Percentiles rank a stretch among this genome's conserved stretches.
phyloP scores from a whole-genome alignment of 192 early-diverging fungal species.

The Coemansia sp. region DNA sequence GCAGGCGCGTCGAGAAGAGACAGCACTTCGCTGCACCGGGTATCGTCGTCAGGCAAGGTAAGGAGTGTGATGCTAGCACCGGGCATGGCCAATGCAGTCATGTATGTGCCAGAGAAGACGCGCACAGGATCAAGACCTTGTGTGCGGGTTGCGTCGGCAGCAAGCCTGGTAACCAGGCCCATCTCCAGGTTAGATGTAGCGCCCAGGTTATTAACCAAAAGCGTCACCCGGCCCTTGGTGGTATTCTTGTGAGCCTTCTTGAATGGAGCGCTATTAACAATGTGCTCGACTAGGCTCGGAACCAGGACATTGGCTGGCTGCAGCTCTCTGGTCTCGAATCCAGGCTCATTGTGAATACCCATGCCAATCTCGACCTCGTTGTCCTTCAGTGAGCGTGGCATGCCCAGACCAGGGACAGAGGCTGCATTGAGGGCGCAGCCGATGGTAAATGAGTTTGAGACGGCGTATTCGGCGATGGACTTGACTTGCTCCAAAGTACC shows the following conservation, averaged over 20 bases:
- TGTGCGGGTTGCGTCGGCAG: slow-evolving; percentile 47
- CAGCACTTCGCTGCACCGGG: slow-evolving; percentile 30
- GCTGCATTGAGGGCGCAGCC: slow-evolving; percentile 73
- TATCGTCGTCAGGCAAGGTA: slow-evolving; percentile 51
- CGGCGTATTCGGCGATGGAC: slow-evolving; percentile 54
- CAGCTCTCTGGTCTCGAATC: slow-evolving; percentile 56
- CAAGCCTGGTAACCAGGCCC: slow-evolving; percentile 65
- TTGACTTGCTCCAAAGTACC: slow-evolving; percentile 57
- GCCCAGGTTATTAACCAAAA: slow-evolving; percentile 86
- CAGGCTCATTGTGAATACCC: slow-evolving; percentile 86
- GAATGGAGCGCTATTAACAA: slow-evolving; percentile 49
- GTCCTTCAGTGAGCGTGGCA: slow-evolving; percentile 52
- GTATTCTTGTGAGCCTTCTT: slow-evolving; percentile 17
- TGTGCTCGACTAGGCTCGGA: slow-evolving; percentile 53
- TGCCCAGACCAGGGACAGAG: slow-evolving; percentile 64
- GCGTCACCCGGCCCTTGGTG: slow-evolving; percentile 44
- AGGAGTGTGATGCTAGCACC: slow-evolving; percentile 70
- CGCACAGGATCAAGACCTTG: slow-evolving; percentile 51
- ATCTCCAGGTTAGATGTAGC: slow-evolving; percentile 70
- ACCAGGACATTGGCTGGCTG: slow-evolving; percentile 53
- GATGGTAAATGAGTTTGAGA: slow-evolving; percentile 69
- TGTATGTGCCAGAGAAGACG: slow-evolving; percentile 66
- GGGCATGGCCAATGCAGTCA: slow-evolving; percentile 82
- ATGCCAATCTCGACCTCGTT: slow-evolving; percentile 69
- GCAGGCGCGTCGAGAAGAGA: slow-evolving; percentile 57